Evolutionary conservation across 2,329 filamentous ascomycete genomes (phyloP).

Genomic region (Diplocarpon rosae): DNA sequence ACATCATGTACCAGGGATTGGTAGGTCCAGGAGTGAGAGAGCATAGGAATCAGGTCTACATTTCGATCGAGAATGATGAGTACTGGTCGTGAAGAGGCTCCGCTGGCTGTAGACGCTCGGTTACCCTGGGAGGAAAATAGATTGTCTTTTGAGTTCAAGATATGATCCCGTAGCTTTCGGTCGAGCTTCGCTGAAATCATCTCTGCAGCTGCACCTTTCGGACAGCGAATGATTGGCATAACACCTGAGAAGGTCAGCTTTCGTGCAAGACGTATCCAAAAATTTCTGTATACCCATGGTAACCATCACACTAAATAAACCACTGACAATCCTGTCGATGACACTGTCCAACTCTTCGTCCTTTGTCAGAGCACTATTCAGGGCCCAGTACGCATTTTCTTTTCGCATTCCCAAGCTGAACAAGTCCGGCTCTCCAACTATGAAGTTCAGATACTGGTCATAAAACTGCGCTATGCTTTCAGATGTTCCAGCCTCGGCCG

Average conservation of each 20-base stretch:
- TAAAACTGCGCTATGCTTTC: slow-evolving; percentile 88
- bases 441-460: slow-evolving; percentile 96
- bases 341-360: slow-evolving; percentile 82
- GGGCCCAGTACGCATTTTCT: slow-evolving; percentile 83
- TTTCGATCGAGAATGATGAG: slow-evolving; percentile 92
- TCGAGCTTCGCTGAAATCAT: slow-evolving; percentile 91
- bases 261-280: background rate
- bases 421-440: slow-evolving; percentile 88
- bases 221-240: slow-evolving; percentile 91
- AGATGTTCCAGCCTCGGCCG: slow-evolving; percentile 71
- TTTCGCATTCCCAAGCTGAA: slow-evolving; percentile 92
- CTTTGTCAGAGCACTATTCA: slow-evolving; percentile 85
- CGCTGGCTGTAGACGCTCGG: slow-evolving; percentile 43
- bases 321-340: slow-evolving; percentile 85
- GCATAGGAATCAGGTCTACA: slow-evolving; percentile 90
- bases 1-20: slow-evolving; percentile 77
- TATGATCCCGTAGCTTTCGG: slow-evolving; percentile 88
- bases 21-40: slow-evolving; percentile 91
- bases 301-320: slow-evolving; percentile 95
- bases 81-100: slow-evolving; percentile 69
- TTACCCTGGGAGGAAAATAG: slow-evolving; percentile 60
- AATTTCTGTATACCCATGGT: slow-evolving; percentile 64
- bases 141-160: slow-evolving; percentile 96
- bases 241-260: slow-evolving; percentile 44
- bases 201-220: slow-evolving; percentile 85